Conservation (phyloP, 2,329 filamentous ascomycete genomes). For the Diaporthe helianthi region DNA sequence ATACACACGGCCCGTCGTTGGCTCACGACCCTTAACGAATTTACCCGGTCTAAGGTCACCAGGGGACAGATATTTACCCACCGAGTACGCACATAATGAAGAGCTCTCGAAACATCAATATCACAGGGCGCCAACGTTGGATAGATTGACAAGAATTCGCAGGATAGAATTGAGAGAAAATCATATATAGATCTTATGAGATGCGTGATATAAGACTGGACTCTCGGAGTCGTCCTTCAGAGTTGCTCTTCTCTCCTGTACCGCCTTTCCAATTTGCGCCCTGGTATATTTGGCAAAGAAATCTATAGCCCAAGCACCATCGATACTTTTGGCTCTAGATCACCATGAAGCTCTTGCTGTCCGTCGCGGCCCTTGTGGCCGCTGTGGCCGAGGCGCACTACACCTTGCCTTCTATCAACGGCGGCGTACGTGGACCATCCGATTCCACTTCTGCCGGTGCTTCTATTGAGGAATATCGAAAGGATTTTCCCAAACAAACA, state of each 20-base stretch:
- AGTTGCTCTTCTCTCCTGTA: too few species aligned
- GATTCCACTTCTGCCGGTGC: neutral
- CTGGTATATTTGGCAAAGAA: too few species aligned
- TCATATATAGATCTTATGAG: neutral
- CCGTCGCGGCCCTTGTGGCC: constrained; percentile 1
- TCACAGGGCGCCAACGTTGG: neutral
- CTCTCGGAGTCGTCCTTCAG: too few species aligned
- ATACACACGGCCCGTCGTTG: neutral
- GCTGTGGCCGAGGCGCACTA: constrained; percentile 19
- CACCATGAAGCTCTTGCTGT: constrained; percentile 15
- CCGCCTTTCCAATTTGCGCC: too few species aligned
- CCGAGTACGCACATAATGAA: neutral
- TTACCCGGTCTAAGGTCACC: constrained; percentile 1
- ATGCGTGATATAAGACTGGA: neutral
- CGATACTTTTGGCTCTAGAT: neutral
- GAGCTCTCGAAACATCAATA: neutral
- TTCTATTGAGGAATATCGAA: neutral
- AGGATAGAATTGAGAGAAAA: too few species aligned
- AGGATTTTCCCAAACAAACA: neutral
- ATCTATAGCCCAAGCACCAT: rapidly evolving
- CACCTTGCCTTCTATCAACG: constrained; percentile 22
- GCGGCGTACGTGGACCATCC: neutral
- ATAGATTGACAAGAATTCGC: neutral
- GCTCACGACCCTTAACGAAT: neutral
- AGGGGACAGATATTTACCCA: neutral